Base-by-base conservation (phyloP, 768 basidiomycete genomes). In the Pulveroboletus sp. region DNA sequence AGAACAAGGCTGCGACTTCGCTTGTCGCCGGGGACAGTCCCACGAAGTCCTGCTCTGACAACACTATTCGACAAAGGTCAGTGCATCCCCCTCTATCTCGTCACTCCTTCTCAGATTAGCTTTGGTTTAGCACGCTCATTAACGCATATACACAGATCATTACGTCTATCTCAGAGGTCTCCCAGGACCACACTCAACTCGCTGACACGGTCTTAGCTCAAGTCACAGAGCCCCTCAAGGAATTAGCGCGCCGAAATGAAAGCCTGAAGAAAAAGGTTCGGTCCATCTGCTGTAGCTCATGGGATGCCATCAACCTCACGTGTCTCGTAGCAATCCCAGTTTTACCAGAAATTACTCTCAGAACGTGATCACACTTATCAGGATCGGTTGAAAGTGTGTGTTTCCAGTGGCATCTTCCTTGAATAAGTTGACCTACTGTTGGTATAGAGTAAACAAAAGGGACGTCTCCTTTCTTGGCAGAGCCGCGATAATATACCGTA, bases 101-200 rank as follows among this genome's bases (percentile, higher is more conserved):
- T 28, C 39, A 39, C 26, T 5, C 15, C 28, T 51, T 49, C 53
- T 67, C 46, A 54, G 49, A 49, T 54, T 40, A 57, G 46, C 46
- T 8, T 43, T 28, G 12, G 36, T 49, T 45, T 55, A 93, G 90
- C 66, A 85, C 90, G 3, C 63, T 92, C n/a, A 74, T 84, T 57
- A 67, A 69, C n/a, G 86, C 86, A 0, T 89, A 86, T 61, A 73
- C 79, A 35, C 77, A 80, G 63, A 75, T 91, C 41, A 79, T 90
- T 41, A 63, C 75, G 3, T 83, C 85, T 0, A 72, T 86, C 56
- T 70, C 71, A 24, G 73, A 74, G 46, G 69, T 79, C 15, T 82
- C 86, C 3, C 83, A 86, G 55, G 86, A 85, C 58, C 90, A 91
- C 63, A 60, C 80, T 46, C 76, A 72, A 54, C 72, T 86, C 30